Evolutionary conservation across 192 early-diverging fungal genomes (phyloP).

Genomic region (Backusella liffmaniae): DNA sequence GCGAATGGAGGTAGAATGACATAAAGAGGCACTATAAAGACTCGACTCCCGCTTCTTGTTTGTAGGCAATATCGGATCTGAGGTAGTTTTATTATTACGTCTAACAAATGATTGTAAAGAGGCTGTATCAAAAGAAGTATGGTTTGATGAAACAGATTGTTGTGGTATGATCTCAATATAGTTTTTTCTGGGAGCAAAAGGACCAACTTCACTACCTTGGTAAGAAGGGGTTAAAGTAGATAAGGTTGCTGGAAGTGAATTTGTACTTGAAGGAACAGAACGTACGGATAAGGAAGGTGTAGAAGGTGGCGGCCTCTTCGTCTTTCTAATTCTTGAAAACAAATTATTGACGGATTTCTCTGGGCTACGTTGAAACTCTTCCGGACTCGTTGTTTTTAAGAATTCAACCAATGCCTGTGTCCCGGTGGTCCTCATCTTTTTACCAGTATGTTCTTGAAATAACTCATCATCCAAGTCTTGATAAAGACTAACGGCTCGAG

Average conservation of each 20-base stretch:
- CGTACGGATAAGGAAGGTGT: neutral
- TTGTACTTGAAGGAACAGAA: constrained; percentile 5
- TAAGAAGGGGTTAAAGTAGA: constrained; percentile 1
- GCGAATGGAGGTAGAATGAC: constrained; percentile 16
- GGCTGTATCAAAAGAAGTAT: constrained; percentile 9
- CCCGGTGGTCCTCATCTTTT: constrained; percentile 22
- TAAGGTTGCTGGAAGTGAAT: neutral
- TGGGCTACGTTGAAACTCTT: constrained; percentile 28
- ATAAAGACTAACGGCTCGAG: constrained; percentile 14
- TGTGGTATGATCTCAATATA: constrained; percentile 29
- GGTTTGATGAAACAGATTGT: neutral
- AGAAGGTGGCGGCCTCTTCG: constrained; percentile 4
- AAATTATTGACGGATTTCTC: constrained; percentile 22
- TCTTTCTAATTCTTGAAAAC: constrained; percentile 30
- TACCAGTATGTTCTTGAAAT: constrained; percentile 6
- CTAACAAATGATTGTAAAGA: neutral
- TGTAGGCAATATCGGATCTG: constrained; percentile 20
- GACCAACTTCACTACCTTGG: constrained; percentile 3
- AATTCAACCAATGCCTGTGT: constrained; percentile 39
- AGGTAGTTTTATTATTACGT: constrained; percentile 4
- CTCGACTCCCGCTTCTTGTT: constrained; percentile 21
- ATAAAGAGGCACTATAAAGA: constrained; percentile 15
- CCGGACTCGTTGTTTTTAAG: constrained; percentile 34
- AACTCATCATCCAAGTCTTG: constrained; percentile 13
- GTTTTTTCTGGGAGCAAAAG: neutral